Base-by-base conservation (phyloP, 1,284 basidiomycete species). In the Irpex lacteus region DNA sequence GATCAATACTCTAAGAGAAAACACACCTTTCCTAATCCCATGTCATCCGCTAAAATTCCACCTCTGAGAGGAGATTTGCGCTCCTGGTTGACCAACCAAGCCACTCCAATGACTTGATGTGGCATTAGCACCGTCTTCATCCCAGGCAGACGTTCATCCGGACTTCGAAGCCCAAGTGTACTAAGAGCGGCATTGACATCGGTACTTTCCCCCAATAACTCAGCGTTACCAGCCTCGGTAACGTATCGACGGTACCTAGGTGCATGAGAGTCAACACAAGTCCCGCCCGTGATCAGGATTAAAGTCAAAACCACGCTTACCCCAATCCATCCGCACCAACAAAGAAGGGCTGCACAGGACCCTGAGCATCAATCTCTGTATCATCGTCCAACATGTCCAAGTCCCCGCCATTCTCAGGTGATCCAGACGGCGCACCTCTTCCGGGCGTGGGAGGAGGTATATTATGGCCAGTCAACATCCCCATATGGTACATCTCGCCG, bases 1-100 rank as follows among this genome's bases (percentile, higher is more conserved):
- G 26, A 26, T 26, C 26, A 26, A n/a, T 26, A 26, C 26, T 26
- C 26, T 26, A 26, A 26, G 26, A 26, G 26, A 26, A 26, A 26
- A 44, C 40, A 15, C 49, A 80, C 78, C 77, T 84, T 84, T 40
- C 85, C 84, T 11, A 86, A 77, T 57, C 85, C 85, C 85, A 87
- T 87, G 68, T 96, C 94, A 71, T 96, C 94, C 4, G 87, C 89
- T 8, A 94, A 75, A 68, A 87, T 88, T 34, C 91, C 92, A 66
- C 85, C 85, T 47, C 77, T 78, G 15, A 78, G 65, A 0, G 60
- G n/a, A 34, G 78, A 76, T 47, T 74, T 74, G 9, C 8, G 50
- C 71, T 90, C 88, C 60, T 84, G 83, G 26, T 84, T 80, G 2
- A 84, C 68, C 84, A 89, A 87, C 88, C 88, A 90, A 1, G 84